Conservation (phyloP, 116 monocot species). For the Cymodocea nodosa region DNA sequence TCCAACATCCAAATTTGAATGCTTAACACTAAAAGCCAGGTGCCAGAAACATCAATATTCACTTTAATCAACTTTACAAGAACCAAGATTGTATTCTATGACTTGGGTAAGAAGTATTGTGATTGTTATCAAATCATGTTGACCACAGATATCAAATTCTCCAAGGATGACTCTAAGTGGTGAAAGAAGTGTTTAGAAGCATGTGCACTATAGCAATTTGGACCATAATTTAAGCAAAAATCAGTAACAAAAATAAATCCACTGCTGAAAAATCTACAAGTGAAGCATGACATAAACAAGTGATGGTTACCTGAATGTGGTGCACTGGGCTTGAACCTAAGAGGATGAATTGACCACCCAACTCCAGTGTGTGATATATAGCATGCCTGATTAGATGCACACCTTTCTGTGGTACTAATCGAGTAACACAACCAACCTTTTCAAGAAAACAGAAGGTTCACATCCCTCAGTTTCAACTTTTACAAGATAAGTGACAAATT, state of each 20-base stretch:
- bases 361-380: conserved; percentile 67
- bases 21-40: not conserved
- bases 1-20: not conserved
- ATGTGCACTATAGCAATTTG: too few relatives aligned
- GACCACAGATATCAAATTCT: too few relatives aligned
- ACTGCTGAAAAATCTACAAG: not conserved
- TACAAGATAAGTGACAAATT: too few relatives aligned
- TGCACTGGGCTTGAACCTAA: conserved; percentile 82
- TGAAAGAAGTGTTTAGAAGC: too few relatives aligned
- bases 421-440: conserved; percentile 83
- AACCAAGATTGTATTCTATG: not conserved
- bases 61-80: not conserved
- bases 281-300: too few relatives aligned
- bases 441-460: not conserved
- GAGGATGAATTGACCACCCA: conserved; percentile 89
- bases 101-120: not conserved
- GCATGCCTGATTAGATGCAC: conserved; percentile 97
- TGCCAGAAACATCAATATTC: not conserved
- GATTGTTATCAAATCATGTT: too few relatives aligned
- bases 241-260: not conserved
- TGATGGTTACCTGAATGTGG: conserved; percentile 58
- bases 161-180: too few relatives aligned
- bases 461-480: too few relatives aligned
- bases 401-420: conserved; percentile 92
- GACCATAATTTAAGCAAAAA: too few relatives aligned